These are phyloP conservation scores for Scheffersomyces parashehatae DNA, from an alignment of 1,139 yeast genomes.

Conservation along the genomic window DNA sequence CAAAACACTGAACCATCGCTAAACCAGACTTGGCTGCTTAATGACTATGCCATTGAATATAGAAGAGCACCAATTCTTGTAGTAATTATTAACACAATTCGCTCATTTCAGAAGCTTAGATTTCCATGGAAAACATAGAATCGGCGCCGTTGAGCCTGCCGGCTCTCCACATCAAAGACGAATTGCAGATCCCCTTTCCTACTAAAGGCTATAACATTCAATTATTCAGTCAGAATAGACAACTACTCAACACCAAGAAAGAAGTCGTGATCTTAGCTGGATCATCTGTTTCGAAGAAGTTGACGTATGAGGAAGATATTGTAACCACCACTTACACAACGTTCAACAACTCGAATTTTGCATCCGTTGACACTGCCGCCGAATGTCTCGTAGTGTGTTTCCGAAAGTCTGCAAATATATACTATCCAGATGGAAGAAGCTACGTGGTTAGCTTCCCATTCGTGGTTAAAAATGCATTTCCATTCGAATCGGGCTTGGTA, in stretches of 20 bases:
- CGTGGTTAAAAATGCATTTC: constrained; percentile 51
- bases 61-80: too few species aligned
- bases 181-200: constrained; percentile 19
- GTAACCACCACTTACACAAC: constrained; percentile 51
- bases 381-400: constrained; percentile 53
- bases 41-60: too few species aligned
- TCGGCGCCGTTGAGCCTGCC: constrained; percentile 14
- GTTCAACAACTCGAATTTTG: constrained; percentile 23
- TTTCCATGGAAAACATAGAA: neutral
- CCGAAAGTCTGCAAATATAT: constrained; percentile 53
- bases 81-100: too few species aligned
- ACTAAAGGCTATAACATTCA: constrained; percentile 15
- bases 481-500: constrained; percentile 65
- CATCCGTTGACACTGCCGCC: neutral
- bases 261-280: constrained; percentile 51
- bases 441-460: constrained; percentile 68
- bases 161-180: constrained; percentile 15
- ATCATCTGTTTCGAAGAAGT: constrained; percentile 46
- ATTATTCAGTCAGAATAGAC: constrained; percentile 32
- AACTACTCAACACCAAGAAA: constrained; percentile 25
- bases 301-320: constrained; percentile 47
- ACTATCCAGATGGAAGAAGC: constrained; percentile 57
- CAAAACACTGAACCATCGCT: too few species aligned
- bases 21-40: too few species aligned
- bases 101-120: too few species aligned